A percentile compares a stretch with the other conserved stretches of the same genome.
phyloP scores from a whole-genome alignment of 345 rosid species.

The Nasturtium officinale region DNA sequence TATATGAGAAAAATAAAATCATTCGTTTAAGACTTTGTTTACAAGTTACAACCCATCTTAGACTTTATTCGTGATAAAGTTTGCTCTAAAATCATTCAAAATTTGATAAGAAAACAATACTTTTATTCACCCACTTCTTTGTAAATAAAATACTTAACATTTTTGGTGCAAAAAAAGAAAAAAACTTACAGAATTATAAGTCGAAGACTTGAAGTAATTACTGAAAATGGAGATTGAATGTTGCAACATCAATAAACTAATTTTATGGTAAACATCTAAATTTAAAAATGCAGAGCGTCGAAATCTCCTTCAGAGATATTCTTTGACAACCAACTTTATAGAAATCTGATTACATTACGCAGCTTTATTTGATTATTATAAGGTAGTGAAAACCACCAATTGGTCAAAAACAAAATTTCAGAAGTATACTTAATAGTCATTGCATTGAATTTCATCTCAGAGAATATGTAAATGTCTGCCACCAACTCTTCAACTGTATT shows the following conservation, averaged over 20 bases:
- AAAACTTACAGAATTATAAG: not conserved
- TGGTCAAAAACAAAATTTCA: slow-evolving; percentile 14
- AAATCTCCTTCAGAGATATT: not conserved
- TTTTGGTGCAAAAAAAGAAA: not conserved
- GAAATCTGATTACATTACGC: not conserved
- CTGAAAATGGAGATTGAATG: not conserved
- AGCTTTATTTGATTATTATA: slow-evolving; percentile 2
- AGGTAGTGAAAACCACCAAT: not conserved
- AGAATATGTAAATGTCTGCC: slow-evolving; percentile 34
- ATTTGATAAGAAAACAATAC: slow-evolving; percentile 1
- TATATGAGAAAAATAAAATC: not conserved
- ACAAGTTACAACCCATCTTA: slow-evolving; percentile 26
- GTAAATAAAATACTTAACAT: not conserved
- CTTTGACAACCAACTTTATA: slow-evolving; percentile 9
- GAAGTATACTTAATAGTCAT: slow-evolving; percentile 17
- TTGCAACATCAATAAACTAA: not conserved
- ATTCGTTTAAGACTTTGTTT: slow-evolving; percentile 26
- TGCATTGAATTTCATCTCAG: slow-evolving; percentile 23
- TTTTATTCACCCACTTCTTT: slow-evolving; percentile 8
- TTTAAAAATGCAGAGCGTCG: not conserved
- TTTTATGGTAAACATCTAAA: not conserved
- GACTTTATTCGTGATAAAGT: slow-evolving; percentile 35
- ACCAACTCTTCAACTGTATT: slow-evolving; percentile 30
- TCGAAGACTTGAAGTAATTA: not conserved
- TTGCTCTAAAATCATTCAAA: slow-evolving; percentile 9